These are phyloP conservation scores for Salix udensis DNA, from an alignment of 345 rosid genomes.

Conservation along the genomic window DNA sequence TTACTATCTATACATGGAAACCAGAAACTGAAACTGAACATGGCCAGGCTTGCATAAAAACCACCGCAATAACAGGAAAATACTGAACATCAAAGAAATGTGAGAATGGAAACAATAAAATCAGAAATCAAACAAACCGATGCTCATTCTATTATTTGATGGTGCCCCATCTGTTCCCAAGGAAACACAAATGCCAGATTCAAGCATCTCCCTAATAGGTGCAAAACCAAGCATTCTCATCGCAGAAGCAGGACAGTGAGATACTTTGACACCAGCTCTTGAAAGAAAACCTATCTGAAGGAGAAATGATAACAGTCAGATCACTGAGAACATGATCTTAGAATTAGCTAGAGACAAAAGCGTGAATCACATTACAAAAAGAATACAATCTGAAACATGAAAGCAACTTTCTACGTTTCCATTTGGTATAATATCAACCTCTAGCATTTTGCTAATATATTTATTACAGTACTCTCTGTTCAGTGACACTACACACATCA, in stretches of 20 bases:
- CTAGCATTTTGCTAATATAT: too few relatives aligned
- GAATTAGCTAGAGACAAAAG: not conserved
- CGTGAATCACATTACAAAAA: not conserved
- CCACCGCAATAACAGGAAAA: not conserved
- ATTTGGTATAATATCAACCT: too few relatives aligned
- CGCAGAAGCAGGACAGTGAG: conserved; percentile 72
- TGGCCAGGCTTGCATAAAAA: not conserved
- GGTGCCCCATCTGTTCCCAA: conserved; percentile 86
- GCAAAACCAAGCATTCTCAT: conserved; percentile 83
- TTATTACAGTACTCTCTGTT: too few relatives aligned
- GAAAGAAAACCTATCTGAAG: conserved; percentile 56
- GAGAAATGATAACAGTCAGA: conserved; percentile 4
- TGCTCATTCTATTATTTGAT: conserved; percentile 79
- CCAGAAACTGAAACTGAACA: not conserved
- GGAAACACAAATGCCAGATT: conserved; percentile 58
- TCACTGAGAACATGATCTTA: not conserved
- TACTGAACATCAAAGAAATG: not conserved
- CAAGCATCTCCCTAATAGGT: conserved; percentile 58
- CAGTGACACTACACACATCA: not conserved
- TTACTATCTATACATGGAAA: not conserved
- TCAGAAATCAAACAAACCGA: conserved; percentile 39
- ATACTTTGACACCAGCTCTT: conserved; percentile 60
- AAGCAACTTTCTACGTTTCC: too few relatives aligned
- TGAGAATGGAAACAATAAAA: not conserved
- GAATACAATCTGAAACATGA: too few relatives aligned